These are phyloP conservation scores for Pestalotiopsis sp. DNA, from an alignment of 2,329 filamentous ascomycete genomes.

Conservation along the genomic window DNA sequence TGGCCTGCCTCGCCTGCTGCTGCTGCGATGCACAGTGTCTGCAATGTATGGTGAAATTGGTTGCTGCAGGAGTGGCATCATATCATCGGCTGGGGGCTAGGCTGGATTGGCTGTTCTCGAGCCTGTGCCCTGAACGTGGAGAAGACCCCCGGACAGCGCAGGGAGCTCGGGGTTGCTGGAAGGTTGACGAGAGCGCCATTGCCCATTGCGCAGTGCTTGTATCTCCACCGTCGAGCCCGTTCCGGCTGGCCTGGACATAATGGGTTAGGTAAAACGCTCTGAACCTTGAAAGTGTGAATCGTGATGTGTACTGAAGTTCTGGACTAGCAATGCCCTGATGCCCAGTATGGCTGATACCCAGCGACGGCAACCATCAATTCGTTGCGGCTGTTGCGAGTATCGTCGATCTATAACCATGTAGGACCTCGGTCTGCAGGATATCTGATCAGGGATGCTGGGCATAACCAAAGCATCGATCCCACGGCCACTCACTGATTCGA, in stretches of 20 bases:
- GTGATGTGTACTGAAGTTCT: neutral
- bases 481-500: neutral
- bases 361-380: neutral
- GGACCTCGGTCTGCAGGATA: neutral
- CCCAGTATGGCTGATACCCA: neutral
- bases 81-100: neutral
- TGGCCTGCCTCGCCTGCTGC: neutral
- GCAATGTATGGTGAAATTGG: neutral
- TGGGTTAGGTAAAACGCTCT: constrained; percentile 1
- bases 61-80: constrained; percentile 8
- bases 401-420: neutral
- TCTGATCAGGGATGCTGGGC: neutral
- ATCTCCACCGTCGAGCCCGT: neutral
- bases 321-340: neutral
- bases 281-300: neutral
- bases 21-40: neutral
- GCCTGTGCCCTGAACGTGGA: neutral
- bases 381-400: too few species aligned
- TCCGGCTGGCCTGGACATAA: neutral
- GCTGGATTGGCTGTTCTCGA: neutral
- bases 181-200: neutral
- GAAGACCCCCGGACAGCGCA: neutral
- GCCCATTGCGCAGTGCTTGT: neutral
- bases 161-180: neutral
- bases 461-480: neutral